Conservation (phyloP, 73 alveolate genomes). For the Blepharisma japonicum region DNA sequence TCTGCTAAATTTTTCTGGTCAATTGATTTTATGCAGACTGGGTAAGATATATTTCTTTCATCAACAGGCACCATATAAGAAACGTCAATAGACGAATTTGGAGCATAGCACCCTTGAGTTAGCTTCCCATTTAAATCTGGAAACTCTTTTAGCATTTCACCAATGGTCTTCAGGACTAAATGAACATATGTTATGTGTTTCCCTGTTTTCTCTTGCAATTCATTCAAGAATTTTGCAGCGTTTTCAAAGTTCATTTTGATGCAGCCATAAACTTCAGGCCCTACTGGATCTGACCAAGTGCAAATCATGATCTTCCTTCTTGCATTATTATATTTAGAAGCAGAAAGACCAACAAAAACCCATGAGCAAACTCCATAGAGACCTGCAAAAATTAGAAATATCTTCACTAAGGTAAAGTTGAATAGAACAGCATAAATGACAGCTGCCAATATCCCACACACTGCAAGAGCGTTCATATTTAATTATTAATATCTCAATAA, state of each 20-base stretch:
- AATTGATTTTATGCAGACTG: not conserved
- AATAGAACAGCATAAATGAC: slow-evolving; percentile 7
- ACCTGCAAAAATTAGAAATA: not conserved
- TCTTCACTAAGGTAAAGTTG: not conserved
- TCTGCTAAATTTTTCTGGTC: slow-evolving; percentile 5
- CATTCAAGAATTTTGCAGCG: not conserved
- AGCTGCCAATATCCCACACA: not conserved
- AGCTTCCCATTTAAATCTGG: not conserved
- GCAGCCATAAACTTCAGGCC: slow-evolving; percentile 1
- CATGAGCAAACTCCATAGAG: not conserved
- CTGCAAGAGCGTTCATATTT: slow-evolving; percentile 14
- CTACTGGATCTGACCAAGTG: not conserved
- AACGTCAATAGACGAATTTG: not conserved
- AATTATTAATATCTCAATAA: no score
- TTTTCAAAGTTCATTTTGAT: slow-evolving; percentile 7
- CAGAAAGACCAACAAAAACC: not conserved
- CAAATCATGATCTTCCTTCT: not conserved
- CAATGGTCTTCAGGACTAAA: slow-evolving; percentile 6
- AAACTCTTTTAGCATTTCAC: not conserved
- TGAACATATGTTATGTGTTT: not conserved
- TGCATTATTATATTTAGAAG: not conserved
- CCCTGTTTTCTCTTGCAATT: not conserved
- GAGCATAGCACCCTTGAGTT: not conserved
- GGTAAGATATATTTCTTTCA: not conserved
- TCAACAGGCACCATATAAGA: slow-evolving; percentile 20